A percentile compares a stretch with the other conserved stretches of the same genome.
These are phyloP conservation scores for Panellus pusillus DNA, from an alignment of 768 basidiomycete species.

Conservation along the genomic window DNA sequence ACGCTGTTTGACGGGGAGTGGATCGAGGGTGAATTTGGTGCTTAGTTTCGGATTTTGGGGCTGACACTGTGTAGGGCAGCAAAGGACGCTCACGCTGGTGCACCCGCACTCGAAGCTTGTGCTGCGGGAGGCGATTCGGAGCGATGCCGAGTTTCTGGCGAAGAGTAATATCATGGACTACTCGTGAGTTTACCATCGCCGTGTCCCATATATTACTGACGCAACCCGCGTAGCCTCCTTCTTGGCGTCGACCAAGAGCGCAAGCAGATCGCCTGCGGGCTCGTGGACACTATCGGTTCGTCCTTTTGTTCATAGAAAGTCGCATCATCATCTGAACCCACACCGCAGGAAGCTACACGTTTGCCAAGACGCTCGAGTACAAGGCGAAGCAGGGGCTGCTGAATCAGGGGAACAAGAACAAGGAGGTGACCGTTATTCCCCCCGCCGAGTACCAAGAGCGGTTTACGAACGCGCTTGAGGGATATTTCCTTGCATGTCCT, in stretches of 20 bases:
- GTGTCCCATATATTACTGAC: neutral
- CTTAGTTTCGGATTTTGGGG: neutral
- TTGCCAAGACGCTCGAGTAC: conserved; percentile 85
- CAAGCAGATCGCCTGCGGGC: conserved; percentile 71
- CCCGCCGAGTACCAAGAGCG: conserved; percentile 79
- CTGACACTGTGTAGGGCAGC: conserved; percentile 49
- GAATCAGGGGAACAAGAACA: conserved; percentile 49
- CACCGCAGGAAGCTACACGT: conserved; percentile 70
- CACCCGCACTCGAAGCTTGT: conserved; percentile 74
- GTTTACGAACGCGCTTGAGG: conserved; percentile 68
- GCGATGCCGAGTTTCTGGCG: conserved; percentile 73
- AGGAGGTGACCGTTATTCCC: conserved; percentile 79
- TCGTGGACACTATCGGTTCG: conserved; percentile 81
- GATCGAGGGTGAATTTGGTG: conserved; percentile 61
- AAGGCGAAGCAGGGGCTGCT: conserved; percentile 74
- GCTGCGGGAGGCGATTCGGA: conserved; percentile 64
- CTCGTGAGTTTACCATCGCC: conserved; percentile 48
- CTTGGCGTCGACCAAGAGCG: conserved; percentile 68
- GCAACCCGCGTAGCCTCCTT: conserved; percentile 47
- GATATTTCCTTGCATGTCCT: conserved; percentile 77
- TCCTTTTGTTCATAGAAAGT: neutral
- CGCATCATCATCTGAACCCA: neutral
- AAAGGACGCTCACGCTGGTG: conserved; percentile 61
- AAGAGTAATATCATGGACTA: conserved; percentile 87
- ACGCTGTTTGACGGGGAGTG: conserved; percentile 83